A percentile compares a stretch with the other conserved stretches of the same genome.
phyloP scores from a whole-genome alignment of 345 rosid genomes.

The Hypericum androsaemum region DNA sequence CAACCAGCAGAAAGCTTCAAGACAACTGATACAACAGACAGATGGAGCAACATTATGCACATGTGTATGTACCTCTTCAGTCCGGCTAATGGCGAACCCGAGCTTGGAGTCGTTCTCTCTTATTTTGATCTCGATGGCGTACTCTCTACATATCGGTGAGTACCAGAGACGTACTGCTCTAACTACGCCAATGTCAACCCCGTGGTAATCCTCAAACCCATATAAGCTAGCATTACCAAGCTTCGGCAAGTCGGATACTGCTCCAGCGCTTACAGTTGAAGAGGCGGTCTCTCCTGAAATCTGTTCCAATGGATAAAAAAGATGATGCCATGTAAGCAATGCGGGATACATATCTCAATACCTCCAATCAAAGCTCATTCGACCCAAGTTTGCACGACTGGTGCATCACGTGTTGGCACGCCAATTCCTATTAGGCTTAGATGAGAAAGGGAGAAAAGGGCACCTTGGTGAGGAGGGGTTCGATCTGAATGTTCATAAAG shows the following conservation, averaged over 20 bases:
- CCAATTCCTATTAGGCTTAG: too few species aligned
- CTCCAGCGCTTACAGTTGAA: slow-evolving; percentile 68
- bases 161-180: slow-evolving; percentile 93
- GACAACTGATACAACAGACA: neutral
- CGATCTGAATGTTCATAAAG: slow-evolving; percentile 87
- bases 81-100: slow-evolving; percentile 94
- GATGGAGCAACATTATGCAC: too few species aligned
- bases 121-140: slow-evolving; percentile 55
- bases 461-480: slow-evolving; percentile 93
- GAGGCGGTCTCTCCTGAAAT: slow-evolving; percentile 95
- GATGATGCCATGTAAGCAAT: too few species aligned
- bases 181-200: slow-evolving; percentile 92
- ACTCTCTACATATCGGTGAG: slow-evolving; percentile 65
- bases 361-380: too few species aligned
- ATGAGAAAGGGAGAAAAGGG: neutral
- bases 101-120: slow-evolving; percentile 71
- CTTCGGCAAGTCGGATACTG: slow-evolving; percentile 68
- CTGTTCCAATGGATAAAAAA: slow-evolving; percentile 24
- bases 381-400: too few species aligned
- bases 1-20: neutral
- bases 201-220: slow-evolving; percentile 98
- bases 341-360: too few species aligned
- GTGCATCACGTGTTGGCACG: too few species aligned
- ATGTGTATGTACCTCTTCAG: slow-evolving; percentile 60
- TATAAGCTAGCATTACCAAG: slow-evolving; percentile 70